These are phyloP conservation scores for Wallacemonas collosoma DNA, from an alignment of 208 protist species.

Conservation along the genomic window DNA sequence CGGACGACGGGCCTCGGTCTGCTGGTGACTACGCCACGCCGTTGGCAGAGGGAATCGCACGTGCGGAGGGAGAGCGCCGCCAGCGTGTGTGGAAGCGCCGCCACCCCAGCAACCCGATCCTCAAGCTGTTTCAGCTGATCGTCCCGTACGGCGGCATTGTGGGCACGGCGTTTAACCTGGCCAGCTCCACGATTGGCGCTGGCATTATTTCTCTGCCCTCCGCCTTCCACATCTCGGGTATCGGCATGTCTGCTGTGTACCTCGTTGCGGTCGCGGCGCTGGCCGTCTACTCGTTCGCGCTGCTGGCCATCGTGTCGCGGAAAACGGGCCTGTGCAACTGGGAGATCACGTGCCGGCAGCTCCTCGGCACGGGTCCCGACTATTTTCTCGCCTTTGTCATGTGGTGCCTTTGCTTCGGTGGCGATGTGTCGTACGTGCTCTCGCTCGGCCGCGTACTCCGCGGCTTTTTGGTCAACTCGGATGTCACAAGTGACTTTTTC, in stretches of 20 bases:
- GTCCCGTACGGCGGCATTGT: slow-evolving; percentile 60
- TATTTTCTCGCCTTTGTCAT: slow-evolving; percentile 56
- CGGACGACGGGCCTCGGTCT: neutral
- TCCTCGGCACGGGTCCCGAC: slow-evolving; percentile 44
- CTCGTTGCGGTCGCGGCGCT: slow-evolving; percentile 32
- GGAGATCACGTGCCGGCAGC: slow-evolving; percentile 43
- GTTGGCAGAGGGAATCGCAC: slow-evolving; percentile 24
- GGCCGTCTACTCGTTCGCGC: slow-evolving; percentile 62
- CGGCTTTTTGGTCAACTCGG: slow-evolving; percentile 30
- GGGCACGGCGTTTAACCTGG: slow-evolving; percentile 54
- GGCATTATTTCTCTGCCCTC: slow-evolving; percentile 61
- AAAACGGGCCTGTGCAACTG: slow-evolving; percentile 53
- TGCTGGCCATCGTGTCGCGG: slow-evolving; percentile 47
- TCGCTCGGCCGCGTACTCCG: slow-evolving; percentile 51
- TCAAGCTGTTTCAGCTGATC: slow-evolving; percentile 34
- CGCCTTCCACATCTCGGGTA: slow-evolving; percentile 57
- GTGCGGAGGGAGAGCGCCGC: slow-evolving; percentile 23
- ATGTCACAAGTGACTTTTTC: slow-evolving; percentile 17
- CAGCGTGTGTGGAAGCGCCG: slow-evolving; percentile 41
- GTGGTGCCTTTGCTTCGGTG: slow-evolving; percentile 63
- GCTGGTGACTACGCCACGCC: neutral
- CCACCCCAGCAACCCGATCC: slow-evolving; percentile 40
- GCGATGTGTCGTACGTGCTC: slow-evolving; percentile 59
- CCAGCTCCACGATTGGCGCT: slow-evolving; percentile 65
- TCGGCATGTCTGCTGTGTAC: slow-evolving; percentile 41